Evolutionary conservation across 345 rosid genomes (phyloP).

Genomic region (Citrus medica): DNA sequence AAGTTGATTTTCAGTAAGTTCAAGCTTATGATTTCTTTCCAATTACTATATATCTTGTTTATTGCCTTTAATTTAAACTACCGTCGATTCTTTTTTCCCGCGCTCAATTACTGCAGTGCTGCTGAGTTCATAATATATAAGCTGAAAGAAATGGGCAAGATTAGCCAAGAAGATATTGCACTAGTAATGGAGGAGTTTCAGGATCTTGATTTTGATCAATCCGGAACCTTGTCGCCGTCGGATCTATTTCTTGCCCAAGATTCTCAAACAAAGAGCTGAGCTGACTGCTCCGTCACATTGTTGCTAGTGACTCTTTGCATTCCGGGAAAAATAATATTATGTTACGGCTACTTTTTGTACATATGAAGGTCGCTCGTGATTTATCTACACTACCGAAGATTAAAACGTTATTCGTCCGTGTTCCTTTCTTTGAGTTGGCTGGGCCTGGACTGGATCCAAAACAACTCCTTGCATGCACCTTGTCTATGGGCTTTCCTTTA

Average conservation of each 20-base stretch:
- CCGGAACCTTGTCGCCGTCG: slow-evolving; percentile 40
- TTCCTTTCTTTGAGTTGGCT: neutral
- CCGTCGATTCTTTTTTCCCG: neutral
- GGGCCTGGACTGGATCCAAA: neutral
- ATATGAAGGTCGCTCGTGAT: neutral
- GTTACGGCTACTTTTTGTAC: neutral
- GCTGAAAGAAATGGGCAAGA: slow-evolving; percentile 90
- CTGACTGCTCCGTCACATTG: neutral
- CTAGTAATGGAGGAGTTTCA: slow-evolving; percentile 65
- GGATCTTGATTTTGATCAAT: slow-evolving; percentile 62
- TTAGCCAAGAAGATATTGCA: slow-evolving; percentile 62
- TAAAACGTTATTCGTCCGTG: neutral
- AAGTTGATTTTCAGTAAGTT: slow-evolving; percentile 20
- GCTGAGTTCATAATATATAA: slow-evolving; percentile 68
- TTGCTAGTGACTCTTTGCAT: neutral
- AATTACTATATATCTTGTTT: neutral
- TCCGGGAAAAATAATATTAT: neutral
- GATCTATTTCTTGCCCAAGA: slow-evolving; percentile 39
- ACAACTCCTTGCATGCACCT: neutral
- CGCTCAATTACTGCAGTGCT: slow-evolving; percentile 32
- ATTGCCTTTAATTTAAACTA: neutral
- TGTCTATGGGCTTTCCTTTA: neutral
- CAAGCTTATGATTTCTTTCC: neutral
- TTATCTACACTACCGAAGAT: neutral
- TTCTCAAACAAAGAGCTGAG: slow-evolving; percentile 15